Base-by-base conservation (phyloP, 129 eudicot genomes). In the Silybum marianum region DNA sequence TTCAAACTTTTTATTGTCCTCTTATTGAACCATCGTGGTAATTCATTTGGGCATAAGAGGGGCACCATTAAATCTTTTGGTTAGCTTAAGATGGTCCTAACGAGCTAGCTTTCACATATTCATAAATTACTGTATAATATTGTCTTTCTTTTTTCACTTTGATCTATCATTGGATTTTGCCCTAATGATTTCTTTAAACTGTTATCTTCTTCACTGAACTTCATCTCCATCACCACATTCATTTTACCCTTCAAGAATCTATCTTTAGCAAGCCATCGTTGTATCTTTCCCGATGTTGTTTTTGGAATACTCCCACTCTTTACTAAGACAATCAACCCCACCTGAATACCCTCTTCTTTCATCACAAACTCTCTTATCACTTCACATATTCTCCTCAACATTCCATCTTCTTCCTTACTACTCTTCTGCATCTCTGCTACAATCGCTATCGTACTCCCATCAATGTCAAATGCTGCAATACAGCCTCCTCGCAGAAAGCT, bases 201-300 rank as follows among this genome's bases (percentile, higher is more conserved):
- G 25, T 58, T 26, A 24, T 80, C 83, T 26, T 81, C 65, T 71
- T 77, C 71, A 71, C 67, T 44, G 40, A 87, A 92, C 66, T 85
- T 85, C 82, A 86, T 84, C 70, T 87, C 86, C 91, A 87, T 76
- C 22, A 89, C 70, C 11, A 89, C 80, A 1, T 78, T 73, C 93
- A 89, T 80, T 51, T 78, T n/a, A 9, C 88, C 90, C 30, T 81
- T 81, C 69, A 82, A 74, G 14, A 90, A 71, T 75, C 72, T 84
- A 84, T 89, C 84, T 87, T 87, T 93, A 28, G 97, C 92, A 48
- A 80, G 86, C 97, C 97, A 93, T 86, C 97, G 80, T 46, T 86
- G 91, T 84, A 93, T 68, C 69, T 93, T 93, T 14, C 97, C 97
- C 11, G 97, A 93, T 48, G 96, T 93, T 7, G 97, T 90, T 84